Evolutionary conservation across 1,284 basidiomycete species (phyloP).

Genomic region (Leccinum pachyderme): DNA sequence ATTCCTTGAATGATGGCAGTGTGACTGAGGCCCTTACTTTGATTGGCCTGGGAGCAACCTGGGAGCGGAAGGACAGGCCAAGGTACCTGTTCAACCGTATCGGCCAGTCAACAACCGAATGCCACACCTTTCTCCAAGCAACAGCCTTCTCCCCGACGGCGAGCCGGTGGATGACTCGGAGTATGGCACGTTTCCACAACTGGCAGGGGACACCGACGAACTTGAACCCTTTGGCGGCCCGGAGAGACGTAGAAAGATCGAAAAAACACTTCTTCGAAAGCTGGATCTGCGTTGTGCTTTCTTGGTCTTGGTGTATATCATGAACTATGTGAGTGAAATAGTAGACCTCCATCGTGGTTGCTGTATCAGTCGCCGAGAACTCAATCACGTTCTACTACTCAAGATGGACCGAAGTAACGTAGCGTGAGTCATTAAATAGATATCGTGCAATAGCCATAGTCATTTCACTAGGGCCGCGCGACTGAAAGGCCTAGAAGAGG

Average conservation of each 20-base stretch:
- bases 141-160: not conserved
- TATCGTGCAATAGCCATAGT: not conserved
- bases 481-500: slow-evolving; percentile 67
- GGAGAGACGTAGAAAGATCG: slow-evolving; percentile 41
- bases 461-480: slow-evolving; percentile 53
- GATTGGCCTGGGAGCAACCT: too few relatives aligned
- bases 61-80: too few relatives aligned
- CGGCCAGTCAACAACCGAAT: not conserved
- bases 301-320: slow-evolving; percentile 63
- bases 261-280: slow-evolving; percentile 56
- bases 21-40: too few relatives aligned
- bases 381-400: not conserved
- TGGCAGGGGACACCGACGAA: slow-evolving; percentile 27
- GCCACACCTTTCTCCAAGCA: not conserved
- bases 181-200: slow-evolving; percentile 10
- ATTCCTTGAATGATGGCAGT: not conserved
- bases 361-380: not conserved
- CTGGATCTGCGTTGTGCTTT: slow-evolving; percentile 65
- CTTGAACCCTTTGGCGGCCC: slow-evolving; percentile 38
- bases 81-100: not conserved
- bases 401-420: slow-evolving; percentile 70
- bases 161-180: not conserved
- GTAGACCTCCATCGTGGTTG: not conserved
- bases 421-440: slow-evolving; percentile 37
- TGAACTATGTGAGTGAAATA: slow-evolving; percentile 53